phyloP scores from a whole-genome alignment of 352 stramenopile genomes.

The Globisporangium spinosum region DNA sequence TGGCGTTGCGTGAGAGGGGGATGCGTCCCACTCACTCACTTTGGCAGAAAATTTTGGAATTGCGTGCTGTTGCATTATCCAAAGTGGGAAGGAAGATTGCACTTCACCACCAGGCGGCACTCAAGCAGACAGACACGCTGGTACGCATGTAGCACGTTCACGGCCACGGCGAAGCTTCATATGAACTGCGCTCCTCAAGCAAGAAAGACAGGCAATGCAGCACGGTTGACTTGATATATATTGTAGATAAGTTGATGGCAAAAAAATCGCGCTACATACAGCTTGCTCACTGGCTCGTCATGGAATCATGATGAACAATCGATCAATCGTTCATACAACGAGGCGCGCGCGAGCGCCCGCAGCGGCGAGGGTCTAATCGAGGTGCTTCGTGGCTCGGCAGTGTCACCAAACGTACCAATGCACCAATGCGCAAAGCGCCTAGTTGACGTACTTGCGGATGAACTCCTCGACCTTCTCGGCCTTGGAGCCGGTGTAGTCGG shows the following conservation, averaged over 20 bases:
- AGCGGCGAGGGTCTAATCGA: background rate
- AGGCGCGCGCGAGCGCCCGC: no score
- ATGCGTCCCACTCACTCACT: background rate
- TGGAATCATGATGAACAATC: background rate
- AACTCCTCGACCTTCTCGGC: slow-evolving; percentile 76
- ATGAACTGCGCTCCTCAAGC: background rate
- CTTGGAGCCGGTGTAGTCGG: slow-evolving; percentile 71
- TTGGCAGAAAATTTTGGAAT: background rate
- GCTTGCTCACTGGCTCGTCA: background rate
- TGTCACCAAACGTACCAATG: background rate
- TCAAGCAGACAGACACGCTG: no score
- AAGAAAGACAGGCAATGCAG: background rate
- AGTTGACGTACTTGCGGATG: slow-evolving; percentile 42
- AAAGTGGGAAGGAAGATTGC: background rate
- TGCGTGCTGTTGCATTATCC: background rate
- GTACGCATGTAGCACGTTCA: no score
- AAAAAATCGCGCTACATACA: background rate
- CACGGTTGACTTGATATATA: background rate
- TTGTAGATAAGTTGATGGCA: slow-evolving; percentile 8
- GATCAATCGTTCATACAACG: background rate
- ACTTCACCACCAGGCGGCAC: background rate
- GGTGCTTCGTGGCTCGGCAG: background rate
- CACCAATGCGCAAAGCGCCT: background rate
- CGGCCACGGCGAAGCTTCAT: background rate
- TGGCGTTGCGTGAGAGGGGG: background rate